These are phyloP conservation scores for Neoconidiobolus thromboides DNA, from an alignment of 371 early-diverging fungal species.

Conservation along the genomic window DNA sequence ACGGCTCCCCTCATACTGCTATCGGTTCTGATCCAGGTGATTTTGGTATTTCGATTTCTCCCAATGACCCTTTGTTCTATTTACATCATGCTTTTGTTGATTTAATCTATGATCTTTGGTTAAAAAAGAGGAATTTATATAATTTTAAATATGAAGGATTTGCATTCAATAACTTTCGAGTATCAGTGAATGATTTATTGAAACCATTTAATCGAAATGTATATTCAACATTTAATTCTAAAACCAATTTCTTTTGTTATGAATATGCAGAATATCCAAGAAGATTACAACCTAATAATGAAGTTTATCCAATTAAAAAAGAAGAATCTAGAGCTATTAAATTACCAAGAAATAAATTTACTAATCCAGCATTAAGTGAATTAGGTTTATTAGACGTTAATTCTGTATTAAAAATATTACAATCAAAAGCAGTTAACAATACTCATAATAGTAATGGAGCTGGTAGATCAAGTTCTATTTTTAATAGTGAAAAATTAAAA, in stretches of 20 bases:
- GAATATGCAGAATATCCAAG: neutral
- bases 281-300: neutral
- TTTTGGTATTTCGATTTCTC: neutral
- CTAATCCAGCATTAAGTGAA: neutral
- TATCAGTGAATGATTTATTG: neutral
- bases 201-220: neutral
- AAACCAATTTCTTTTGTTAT: neutral
- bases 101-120: neutral
- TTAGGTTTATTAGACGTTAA: neutral
- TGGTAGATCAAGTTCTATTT: neutral
- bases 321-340: neutral
- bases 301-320: neutral
- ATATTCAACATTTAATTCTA: neutral
- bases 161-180: neutral
- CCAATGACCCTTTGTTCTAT: neutral
- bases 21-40: neutral
- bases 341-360: neutral
- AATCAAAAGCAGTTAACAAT: neutral
- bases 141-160: neutral
- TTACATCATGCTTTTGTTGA: constrained; percentile 2
- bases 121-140: neutral
- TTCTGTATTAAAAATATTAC: neutral
- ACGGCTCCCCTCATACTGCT: neutral
- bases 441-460: neutral
- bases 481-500: neutral